Base-by-base conservation (phyloP, 1,284 basidiomycete species). In the Stereum hirsutum region DNA sequence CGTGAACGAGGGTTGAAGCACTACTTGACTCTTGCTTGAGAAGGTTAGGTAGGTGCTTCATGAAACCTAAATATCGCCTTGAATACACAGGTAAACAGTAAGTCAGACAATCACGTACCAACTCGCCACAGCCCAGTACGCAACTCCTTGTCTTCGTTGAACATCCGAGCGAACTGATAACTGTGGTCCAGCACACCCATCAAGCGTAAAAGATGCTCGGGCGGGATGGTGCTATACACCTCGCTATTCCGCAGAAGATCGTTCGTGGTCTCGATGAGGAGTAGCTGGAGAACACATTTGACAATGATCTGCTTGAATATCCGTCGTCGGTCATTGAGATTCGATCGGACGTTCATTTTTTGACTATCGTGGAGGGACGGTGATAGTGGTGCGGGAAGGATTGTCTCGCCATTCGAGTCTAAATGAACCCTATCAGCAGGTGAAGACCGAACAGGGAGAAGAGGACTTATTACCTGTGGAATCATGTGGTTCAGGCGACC, bases 301-400 rank as follows among this genome's bases (percentile, higher is more conserved):
- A 99, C 93, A 52, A 99, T 99, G 62, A 99, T 98, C 64, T 99
- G 95, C 61, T 94, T 91, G 78, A 99, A 99, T 42, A 92, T 82
- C 28, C 89, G 79, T 19, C 92, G 82, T 45, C 96, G 81, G 53
- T 91, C 89, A 46, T 65, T 67, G 27, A 79, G 63, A 7, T 81
- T 75, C 21, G 77, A 64, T 44, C 70, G 69, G 10, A 60, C 54
- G 44, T 72, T 72, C 14, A 62, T 49, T 43, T 65, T 68, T 10
- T 64, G 65, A 47, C 66, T 69, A 41, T 81, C 81, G 47, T 62
- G 70, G 37, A 70, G 69, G 5, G 56, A 47, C 8, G 84, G 81
- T 14, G 81, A 81, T 34, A 90, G 69, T 6, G 86, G 89, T 10
- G 85, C 86, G 15, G 87, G 88, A n/a, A 89, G 57, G 46, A 91